A percentile compares a stretch with the other conserved stretches of the same genome.
phyloP scores from a whole-genome alignment of 805 yeast species.

The Sugiyamaella smithiae region DNA sequence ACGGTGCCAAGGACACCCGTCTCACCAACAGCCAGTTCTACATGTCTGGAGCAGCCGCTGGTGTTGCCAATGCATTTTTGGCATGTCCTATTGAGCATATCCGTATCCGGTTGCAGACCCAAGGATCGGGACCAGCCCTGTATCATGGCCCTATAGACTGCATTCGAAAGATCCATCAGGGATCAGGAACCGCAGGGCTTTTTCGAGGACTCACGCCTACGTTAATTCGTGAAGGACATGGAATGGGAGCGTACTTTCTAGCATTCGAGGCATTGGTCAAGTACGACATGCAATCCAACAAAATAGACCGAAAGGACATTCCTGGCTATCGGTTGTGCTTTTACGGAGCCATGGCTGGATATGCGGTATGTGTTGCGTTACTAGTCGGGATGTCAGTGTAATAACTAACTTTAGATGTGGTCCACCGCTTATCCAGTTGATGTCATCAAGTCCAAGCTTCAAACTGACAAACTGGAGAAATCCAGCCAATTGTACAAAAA shows the following conservation, averaged over 20 bases:
- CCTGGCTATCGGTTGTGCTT: conserved; percentile 84
- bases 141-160: conserved; percentile 76
- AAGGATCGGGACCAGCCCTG: conserved; percentile 53
- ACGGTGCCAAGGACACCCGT: conserved; percentile 32
- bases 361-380: conserved; percentile 43
- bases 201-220: conserved; percentile 85
- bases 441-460: conserved; percentile 85
- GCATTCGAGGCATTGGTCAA: conserved; percentile 87
- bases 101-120: conserved; percentile 91
- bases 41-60: conserved; percentile 85
- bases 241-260: conserved; percentile 80
- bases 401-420: conserved; percentile 56
- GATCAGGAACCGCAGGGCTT: conserved; percentile 57
- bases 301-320: conserved; percentile 61
- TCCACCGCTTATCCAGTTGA: conserved; percentile 80
- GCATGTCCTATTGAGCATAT: conserved; percentile 95
- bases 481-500: conserved; percentile 57
- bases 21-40: conserved; percentile 68
- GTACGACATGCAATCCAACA: conserved; percentile 50
- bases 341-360: conserved; percentile 90
- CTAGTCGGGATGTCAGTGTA: too few species aligned
- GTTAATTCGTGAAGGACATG: conserved; percentile 77
- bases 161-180: conserved; percentile 51
- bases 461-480: conserved; percentile 63
- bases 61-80: conserved; percentile 80